Percentiles rank a stretch among this genome's conserved stretches.
Conservation (phyloP, 2,329 filamentous ascomycete species). For the Microcyclospora tardicrescens region DNA sequence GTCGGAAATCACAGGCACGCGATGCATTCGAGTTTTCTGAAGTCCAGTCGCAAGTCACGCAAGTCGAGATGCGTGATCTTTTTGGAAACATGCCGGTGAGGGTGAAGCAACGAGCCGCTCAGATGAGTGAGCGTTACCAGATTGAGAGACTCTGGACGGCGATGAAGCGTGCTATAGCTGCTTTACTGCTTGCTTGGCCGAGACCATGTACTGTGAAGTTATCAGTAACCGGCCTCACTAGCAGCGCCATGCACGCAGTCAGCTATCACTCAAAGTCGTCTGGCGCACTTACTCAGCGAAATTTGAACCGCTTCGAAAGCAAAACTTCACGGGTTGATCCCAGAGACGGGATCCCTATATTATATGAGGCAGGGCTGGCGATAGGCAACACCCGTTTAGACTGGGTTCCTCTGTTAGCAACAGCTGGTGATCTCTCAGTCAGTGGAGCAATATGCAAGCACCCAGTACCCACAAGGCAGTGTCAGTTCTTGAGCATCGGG, state of each 20-base stretch:
- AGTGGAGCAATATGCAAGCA: conserved; percentile 57
- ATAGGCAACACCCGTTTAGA: conserved; percentile 37
- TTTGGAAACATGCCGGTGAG: conserved; percentile 88
- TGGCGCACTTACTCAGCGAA: conserved; percentile 16
- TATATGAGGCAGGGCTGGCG: conserved; percentile 54
- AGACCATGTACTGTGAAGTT: conserved; percentile 44
- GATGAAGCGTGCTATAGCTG: conserved; percentile 46
- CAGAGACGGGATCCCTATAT: conserved; percentile 34
- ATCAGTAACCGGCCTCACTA: conserved; percentile 35
- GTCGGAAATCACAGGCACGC: conserved; percentile 49
- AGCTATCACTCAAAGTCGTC: conserved; percentile 8
- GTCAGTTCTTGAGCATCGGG: conserved; percentile 74
- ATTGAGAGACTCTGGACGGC: conserved; percentile 52
- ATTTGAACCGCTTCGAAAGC: conserved; percentile 12
- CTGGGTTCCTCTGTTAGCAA: conserved; percentile 63
- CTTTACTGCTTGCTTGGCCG: conserved; percentile 59
- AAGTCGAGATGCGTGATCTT: conserved; percentile 61
- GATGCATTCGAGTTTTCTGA: conserved; percentile 36
- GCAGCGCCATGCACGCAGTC: conserved; percentile 8
- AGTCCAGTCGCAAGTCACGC: conserved; percentile 45
- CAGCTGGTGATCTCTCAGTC: conserved; percentile 48
- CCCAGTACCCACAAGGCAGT: conserved; percentile 56
- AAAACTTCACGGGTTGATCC: conserved; percentile 12
- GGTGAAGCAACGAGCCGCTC: conserved; percentile 60
- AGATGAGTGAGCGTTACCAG: conserved; percentile 37